Percentiles rank a stretch among this genome's conserved stretches.
Conservation (phyloP, 2,329 filamentous ascomycete genomes). For the Tolypocladium pustulatum region DNA sequence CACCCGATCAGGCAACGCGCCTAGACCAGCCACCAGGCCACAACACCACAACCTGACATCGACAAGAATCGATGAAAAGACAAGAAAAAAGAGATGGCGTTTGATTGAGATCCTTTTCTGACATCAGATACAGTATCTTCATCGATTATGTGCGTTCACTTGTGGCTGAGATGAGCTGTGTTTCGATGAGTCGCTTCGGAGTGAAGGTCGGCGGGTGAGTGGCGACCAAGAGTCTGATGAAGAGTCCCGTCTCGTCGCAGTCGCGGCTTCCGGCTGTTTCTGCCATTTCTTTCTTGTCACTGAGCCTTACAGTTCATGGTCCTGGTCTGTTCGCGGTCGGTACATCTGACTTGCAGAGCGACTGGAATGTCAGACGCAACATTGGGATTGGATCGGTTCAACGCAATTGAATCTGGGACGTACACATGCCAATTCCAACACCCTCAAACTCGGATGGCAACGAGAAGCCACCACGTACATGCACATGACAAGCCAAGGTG, state of each 20-base stretch:
- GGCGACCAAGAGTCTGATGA: not conserved
- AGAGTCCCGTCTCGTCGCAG: not conserved
- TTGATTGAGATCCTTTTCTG: too few species aligned
- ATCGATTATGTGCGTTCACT: not conserved
- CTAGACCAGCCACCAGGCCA: not conserved
- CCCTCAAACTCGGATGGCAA: not conserved
- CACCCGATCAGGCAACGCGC: conserved; percentile 11
- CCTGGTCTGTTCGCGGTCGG: not conserved
- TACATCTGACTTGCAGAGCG: too few species aligned
- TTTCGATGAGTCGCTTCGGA: not conserved
- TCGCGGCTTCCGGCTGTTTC: not conserved
- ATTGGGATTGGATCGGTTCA: too few species aligned
- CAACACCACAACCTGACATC: not conserved
- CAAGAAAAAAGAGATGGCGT: too few species aligned
- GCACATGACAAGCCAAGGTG: not conserved
- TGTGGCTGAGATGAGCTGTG: not conserved
- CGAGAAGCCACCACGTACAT: not conserved
- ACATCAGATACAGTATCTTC: too few species aligned
- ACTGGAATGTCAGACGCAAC: not conserved
- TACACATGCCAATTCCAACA: too few species aligned
- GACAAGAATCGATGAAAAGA: not conserved
- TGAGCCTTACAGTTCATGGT: not conserved
- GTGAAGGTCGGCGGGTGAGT: not conserved
- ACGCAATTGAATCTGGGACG: not conserved
- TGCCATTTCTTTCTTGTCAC: not conserved